Percentiles rank a stretch among this genome's conserved stretches.
These are phyloP conservation scores for Camillea tinctor DNA, from an alignment of 2,329 filamentous ascomycete species.

Conservation along the genomic window DNA sequence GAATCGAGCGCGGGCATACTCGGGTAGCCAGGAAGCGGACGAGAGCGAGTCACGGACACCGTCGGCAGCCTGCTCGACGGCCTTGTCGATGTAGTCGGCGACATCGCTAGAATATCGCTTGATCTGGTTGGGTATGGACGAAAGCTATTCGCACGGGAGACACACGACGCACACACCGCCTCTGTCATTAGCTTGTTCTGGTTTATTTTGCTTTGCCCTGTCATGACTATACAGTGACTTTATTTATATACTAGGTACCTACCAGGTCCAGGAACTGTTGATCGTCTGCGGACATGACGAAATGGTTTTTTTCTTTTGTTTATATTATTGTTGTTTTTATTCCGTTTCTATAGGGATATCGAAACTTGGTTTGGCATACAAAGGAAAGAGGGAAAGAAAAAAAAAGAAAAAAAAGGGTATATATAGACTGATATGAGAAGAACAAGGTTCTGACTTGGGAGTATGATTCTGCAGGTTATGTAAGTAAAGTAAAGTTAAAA, in stretches of 20 bases:
- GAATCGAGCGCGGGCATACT: constrained; percentile 61
- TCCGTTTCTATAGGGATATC: not conserved
- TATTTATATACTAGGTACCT: constrained; percentile 35
- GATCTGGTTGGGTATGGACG: constrained; percentile 60
- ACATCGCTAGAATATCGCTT: constrained; percentile 69
- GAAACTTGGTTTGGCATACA: not conserved
- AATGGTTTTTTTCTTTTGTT: not conserved
- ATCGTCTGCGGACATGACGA: constrained; percentile 74
- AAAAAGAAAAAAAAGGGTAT: not conserved
- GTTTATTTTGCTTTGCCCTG: not conserved
- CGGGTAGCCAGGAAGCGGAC: constrained; percentile 70
- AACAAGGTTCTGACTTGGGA: not conserved
- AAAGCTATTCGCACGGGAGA: constrained; percentile 41
- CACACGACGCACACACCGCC: not conserved
- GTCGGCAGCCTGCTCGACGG: constrained; percentile 74
- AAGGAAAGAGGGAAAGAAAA: not conserved
- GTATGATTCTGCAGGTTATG: no score
- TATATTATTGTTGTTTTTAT: no score
- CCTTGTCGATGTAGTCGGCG: constrained; percentile 76
- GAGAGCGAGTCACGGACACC: constrained; percentile 68
- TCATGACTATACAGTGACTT: not conserved
- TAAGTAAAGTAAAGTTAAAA: not conserved
- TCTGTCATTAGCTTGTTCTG: no score
- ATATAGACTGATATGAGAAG: not conserved
- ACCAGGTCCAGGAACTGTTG: constrained; percentile 77